These are phyloP conservation scores for Penicillium ochrochloron DNA, from an alignment of 495 filamentous ascomycete genomes.

Conservation along the genomic window DNA sequence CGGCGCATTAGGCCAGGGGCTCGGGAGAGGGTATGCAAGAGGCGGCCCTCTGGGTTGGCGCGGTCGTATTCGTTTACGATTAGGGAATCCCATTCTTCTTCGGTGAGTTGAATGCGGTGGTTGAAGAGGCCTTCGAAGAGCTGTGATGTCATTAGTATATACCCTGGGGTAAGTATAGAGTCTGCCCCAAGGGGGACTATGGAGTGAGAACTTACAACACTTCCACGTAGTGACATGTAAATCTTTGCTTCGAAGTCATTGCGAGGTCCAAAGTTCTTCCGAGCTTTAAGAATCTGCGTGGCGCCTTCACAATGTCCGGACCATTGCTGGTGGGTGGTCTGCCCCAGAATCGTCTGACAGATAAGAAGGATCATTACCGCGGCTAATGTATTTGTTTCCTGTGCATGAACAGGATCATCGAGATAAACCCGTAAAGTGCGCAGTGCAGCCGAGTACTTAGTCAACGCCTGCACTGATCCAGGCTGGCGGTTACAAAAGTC, in stretches of 20 bases:
- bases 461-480: slow-evolving; percentile 29
- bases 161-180: background rate
- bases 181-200: background rate
- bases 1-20: slow-evolving; percentile 37
- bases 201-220: slow-evolving; percentile 36
- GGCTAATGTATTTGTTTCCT: slow-evolving; percentile 45
- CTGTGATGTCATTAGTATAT: slow-evolving; percentile 27
- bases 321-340: slow-evolving; percentile 5
- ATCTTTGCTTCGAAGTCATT: slow-evolving; percentile 47
- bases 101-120: slow-evolving; percentile 38
- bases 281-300: slow-evolving; percentile 43
- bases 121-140: slow-evolving; percentile 49
- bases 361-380: slow-evolving; percentile 50
- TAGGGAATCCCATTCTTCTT: slow-evolving; percentile 43
- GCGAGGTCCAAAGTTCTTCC: slow-evolving; percentile 34
- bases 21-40: slow-evolving; percentile 34
- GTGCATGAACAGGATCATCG: slow-evolving; percentile 43
- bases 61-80: slow-evolving; percentile 37
- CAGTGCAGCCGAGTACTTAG: slow-evolving; percentile 46
- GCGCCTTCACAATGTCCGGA: slow-evolving; percentile 50
- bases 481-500: slow-evolving; percentile 29
- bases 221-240: slow-evolving; percentile 43
- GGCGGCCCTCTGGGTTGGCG: slow-evolving; percentile 33
- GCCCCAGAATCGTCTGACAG: slow-evolving; percentile 39
- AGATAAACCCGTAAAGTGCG: slow-evolving; percentile 39